Evolutionary conservation across 176 grass and related monocot genomes (phyloP), one percentile per base, ranked within the genome.

Genomic region (Aegilops tauschii): DNA sequence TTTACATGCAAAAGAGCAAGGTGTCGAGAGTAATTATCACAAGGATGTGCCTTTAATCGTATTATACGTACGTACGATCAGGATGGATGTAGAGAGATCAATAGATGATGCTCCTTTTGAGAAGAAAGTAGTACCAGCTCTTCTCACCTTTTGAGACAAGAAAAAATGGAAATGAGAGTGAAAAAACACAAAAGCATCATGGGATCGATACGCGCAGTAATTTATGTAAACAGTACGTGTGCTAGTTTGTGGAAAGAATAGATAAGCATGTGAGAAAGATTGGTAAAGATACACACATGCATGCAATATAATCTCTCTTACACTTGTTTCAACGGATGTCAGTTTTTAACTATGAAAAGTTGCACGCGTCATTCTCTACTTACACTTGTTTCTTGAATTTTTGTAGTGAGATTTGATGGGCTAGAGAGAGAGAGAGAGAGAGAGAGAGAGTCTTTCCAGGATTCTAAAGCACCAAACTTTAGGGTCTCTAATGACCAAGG

Each of bases 401-500:
- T 54, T 18, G 50, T 54, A 54, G 50, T 54, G 50, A 54, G 50
- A 54, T 54, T 66, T 59, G 50, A 82, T 73, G 9, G 50, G 77
- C 84, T 7, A 13, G 47, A 42, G 80, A 11, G 59, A 82, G 70
- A 63, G 67, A 84, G 73, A n/a, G 71, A 23, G 36, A 37, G 36
- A 25, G 58, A 82, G 70, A 63, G 68, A 87, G 61, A 75, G 88
- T 93, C 91, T 93, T 91, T 83, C 73, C 84, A 86, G 76, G 91
- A 96, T 96, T 96, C 89, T 83, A 90, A 96, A 96, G 91, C 84
- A 90, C 61, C 69, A 81, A 73, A 80, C 89, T 94, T 89, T 89
- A 80, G 79, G 72, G 84, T 76, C 64, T 87, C 36, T 82, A 89
- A 93, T 91, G 91, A 91, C 84, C 87, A 87, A 82, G 76, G 90